phyloP scores from a whole-genome alignment of 1,139 yeast genomes.

The Zygosaccharomyces sapae region DNA sequence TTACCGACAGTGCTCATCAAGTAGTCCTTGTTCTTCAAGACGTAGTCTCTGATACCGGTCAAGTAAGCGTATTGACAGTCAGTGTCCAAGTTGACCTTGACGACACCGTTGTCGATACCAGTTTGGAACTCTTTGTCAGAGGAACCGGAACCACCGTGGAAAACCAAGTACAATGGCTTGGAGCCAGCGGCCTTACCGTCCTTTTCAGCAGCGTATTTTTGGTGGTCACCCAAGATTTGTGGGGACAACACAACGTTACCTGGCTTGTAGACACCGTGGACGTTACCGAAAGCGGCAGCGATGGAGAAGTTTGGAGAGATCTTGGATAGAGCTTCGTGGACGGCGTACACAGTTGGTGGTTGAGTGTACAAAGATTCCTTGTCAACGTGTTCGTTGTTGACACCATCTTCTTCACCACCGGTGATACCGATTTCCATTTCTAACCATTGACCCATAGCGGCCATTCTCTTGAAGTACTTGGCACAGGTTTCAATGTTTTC shows the following conservation, averaged over 20 bases:
- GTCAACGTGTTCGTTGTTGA: slow-evolving; percentile 91
- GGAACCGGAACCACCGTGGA: slow-evolving; percentile 99
- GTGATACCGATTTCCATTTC: slow-evolving; percentile 99
- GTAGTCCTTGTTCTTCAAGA: slow-evolving; percentile 94
- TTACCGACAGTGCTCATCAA: slow-evolving; percentile 84
- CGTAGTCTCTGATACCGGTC: slow-evolving; percentile 94
- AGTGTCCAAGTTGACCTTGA: slow-evolving; percentile 98
- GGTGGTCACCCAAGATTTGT: slow-evolving; percentile 93
- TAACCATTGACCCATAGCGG: slow-evolving; percentile 94
- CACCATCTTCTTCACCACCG: slow-evolving; percentile 99
- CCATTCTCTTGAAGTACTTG: slow-evolving; percentile 91
- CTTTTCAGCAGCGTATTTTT: slow-evolving; percentile 70
- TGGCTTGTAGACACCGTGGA: slow-evolving; percentile 99
- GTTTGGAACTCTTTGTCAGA: slow-evolving; percentile 84
- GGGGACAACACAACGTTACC: slow-evolving; percentile 96
- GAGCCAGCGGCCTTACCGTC: slow-evolving; percentile 50
- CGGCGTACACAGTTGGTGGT: slow-evolving; percentile 92
- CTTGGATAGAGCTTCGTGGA: slow-evolving; percentile 82
- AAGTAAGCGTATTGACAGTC: slow-evolving; percentile 99
- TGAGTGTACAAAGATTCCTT: slow-evolving; percentile 87
- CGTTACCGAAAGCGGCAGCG: slow-evolving; percentile 99
- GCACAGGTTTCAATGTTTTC: slow-evolving; percentile 93
- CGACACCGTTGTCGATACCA: slow-evolving; percentile 91
- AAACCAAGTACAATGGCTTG: slow-evolving; percentile 91
- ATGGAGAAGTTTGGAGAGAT: slow-evolving; percentile 97